Evolutionary conservation across 768 basidiomycete species (phyloP).

Genomic region (Baorangia bicolor): DNA sequence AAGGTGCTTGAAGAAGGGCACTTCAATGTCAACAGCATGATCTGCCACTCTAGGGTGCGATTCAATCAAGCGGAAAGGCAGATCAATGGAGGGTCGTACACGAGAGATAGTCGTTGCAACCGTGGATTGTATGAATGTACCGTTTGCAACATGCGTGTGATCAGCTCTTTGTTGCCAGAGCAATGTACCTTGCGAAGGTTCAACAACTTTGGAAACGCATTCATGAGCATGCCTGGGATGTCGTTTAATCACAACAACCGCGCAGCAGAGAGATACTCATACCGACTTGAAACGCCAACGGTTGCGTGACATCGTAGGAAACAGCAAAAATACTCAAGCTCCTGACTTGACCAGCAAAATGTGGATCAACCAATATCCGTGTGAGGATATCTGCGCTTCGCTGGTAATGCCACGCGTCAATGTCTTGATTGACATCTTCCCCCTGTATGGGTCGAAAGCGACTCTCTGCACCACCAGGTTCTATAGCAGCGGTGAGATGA

Average conservation of each 20-base stretch:
- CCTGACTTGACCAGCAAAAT: conserved; percentile 57
- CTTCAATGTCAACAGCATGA: conserved; percentile 43
- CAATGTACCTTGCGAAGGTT: conserved; percentile 63
- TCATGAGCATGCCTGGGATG: conserved; percentile 60
- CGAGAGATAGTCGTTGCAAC: conserved; percentile 55
- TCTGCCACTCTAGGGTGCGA: conserved; percentile 32
- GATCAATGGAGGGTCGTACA: conserved; percentile 34
- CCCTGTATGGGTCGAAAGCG: conserved; percentile 15
- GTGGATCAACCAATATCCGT: conserved; percentile 56
- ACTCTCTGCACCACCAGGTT: conserved; percentile 19
- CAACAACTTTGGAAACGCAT: conserved; percentile 60
- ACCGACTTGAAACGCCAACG: conserved; percentile 68
- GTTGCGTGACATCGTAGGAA: conserved; percentile 44
- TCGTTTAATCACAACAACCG: neutral
- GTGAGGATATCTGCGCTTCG: conserved; percentile 72
- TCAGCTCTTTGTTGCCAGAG: conserved; percentile 53
- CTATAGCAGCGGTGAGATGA: conserved; percentile 48
- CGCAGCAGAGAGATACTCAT: conserved; percentile 3
- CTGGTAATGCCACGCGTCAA: conserved; percentile 50
- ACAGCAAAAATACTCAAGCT: conserved; percentile 60
- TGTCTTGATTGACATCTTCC: conserved; percentile 27
- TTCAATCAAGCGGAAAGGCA: neutral
- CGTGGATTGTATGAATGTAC: conserved; percentile 52
- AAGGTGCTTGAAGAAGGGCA: conserved; percentile 53
- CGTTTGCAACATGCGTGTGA: conserved; percentile 50